phyloP scores from a whole-genome alignment of 129 eudicot species.

The Pulicaria dysenterica region DNA sequence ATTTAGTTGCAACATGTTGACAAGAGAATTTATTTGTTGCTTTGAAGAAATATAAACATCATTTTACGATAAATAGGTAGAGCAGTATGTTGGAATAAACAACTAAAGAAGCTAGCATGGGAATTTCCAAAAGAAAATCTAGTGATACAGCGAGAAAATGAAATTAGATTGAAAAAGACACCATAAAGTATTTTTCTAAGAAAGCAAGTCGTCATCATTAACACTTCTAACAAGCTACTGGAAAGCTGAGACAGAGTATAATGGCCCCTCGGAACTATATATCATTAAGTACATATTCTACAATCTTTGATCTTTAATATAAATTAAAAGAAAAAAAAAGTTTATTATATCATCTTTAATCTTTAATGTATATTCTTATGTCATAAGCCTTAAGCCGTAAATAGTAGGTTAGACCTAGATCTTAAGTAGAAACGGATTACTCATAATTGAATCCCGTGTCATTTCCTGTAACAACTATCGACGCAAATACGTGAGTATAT shows the following conservation, averaged over 20 bases:
- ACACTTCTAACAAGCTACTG: constrained; percentile 6
- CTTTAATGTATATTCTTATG: too few relatives aligned
- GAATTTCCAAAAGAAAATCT: constrained; percentile 7
- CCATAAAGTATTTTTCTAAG: background rate
- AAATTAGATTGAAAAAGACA: constrained; percentile 26
- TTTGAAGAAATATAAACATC: constrained; percentile 10
- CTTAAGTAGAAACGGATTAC: too few relatives aligned
- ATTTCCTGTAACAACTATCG: too few relatives aligned
- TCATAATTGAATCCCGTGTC: too few relatives aligned
- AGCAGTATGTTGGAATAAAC: constrained; percentile 24
- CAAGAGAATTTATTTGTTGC: background rate
- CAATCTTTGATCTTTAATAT: too few relatives aligned
- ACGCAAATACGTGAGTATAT: too few relatives aligned
- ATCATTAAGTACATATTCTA: background rate
- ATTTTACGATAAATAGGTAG: constrained; percentile 21
- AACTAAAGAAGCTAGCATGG: constrained; percentile 19
- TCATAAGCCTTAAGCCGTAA: too few relatives aligned
- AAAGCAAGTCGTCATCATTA: constrained; percentile 26
- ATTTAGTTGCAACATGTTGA: constrained; percentile 11
- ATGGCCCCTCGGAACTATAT: constrained; percentile 14
- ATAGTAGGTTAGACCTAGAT: too few relatives aligned
- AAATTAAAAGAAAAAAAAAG: too few relatives aligned
- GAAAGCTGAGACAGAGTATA: constrained; percentile 2
- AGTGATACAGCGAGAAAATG: constrained; percentile 7
- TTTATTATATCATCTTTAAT: too few relatives aligned